A percentile compares a stretch with the other conserved stretches of the same genome.
Evolutionary conservation across 202 grass and related monocot genomes (phyloP).

Genomic region (Tripidium arundinaceum): DNA sequence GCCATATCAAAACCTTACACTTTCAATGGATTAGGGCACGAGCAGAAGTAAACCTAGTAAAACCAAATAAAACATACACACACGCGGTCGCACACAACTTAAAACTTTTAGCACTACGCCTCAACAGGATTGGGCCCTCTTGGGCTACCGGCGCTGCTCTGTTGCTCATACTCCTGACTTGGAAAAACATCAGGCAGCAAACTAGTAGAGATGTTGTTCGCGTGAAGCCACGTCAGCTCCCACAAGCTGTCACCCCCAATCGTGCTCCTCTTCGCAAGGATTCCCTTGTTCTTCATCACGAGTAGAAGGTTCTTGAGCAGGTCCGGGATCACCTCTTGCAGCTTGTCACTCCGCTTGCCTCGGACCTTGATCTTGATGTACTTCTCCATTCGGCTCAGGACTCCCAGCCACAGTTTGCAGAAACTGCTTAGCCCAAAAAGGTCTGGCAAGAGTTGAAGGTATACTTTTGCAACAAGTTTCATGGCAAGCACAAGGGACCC

Average conservation of each 20-base stretch:
- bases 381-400: slow-evolving; percentile 92
- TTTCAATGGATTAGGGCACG: slow-evolving; percentile 29
- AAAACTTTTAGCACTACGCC: slow-evolving; percentile 20
- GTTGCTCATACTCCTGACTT: slow-evolving; percentile 66
- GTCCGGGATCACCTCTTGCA: slow-evolving; percentile 80
- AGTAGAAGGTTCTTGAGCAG: slow-evolving; percentile 66
- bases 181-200: slow-evolving; percentile 76
- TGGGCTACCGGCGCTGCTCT: slow-evolving; percentile 23
- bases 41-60: slow-evolving; percentile 16
- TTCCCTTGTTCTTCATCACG: slow-evolving; percentile 82
- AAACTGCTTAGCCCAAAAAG: slow-evolving; percentile 86
- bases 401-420: slow-evolving; percentile 91
- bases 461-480: slow-evolving; percentile 66
- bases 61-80: slow-evolving; percentile 12
- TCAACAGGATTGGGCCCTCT: slow-evolving; percentile 30
- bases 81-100: background rate
- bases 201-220: slow-evolving; percentile 73
- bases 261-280: slow-evolving; percentile 95
- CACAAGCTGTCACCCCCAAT: slow-evolving; percentile 96
- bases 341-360: slow-evolving; percentile 82
- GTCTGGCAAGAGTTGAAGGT: slow-evolving; percentile 68
- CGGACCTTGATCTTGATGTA: slow-evolving; percentile 81
- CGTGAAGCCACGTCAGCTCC: slow-evolving; percentile 98
- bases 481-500: slow-evolving; percentile 73
- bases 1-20: slow-evolving; percentile 46